phyloP scores from a whole-genome alignment of 495 filamentous ascomycete genomes.

The Penicillium longicatenatum region DNA sequence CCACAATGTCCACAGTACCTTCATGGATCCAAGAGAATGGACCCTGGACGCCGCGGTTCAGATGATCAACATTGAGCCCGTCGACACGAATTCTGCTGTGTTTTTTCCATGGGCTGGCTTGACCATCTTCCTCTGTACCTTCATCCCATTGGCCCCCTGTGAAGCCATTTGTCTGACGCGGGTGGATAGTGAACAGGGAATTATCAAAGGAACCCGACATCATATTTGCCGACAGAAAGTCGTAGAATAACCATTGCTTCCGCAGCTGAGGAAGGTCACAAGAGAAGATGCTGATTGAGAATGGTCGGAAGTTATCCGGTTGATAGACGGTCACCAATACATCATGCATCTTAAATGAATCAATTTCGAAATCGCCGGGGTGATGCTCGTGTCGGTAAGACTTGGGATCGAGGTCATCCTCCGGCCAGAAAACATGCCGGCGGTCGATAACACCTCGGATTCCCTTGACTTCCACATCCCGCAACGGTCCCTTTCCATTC shows the following conservation, averaged over 20 bases:
- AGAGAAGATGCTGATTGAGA: slow-evolving; percentile 90
- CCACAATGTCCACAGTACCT: slow-evolving; percentile 93
- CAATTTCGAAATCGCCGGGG: slow-evolving; percentile 94
- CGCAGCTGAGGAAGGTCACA: slow-evolving; percentile 90
- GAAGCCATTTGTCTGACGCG: slow-evolving; percentile 78
- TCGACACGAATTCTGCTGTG: slow-evolving; percentile 89
- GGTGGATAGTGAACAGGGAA: slow-evolving; percentile 95
- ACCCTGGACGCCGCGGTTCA: slow-evolving; percentile 90
- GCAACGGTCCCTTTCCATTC: slow-evolving; percentile 89
- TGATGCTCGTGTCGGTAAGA: slow-evolving; percentile 83
- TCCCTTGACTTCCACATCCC: slow-evolving; percentile 90
- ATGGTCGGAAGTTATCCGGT: slow-evolving; percentile 85
- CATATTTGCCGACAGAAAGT: slow-evolving; percentile 91
- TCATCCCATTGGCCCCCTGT: slow-evolving; percentile 57
- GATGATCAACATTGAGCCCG: slow-evolving; percentile 90
- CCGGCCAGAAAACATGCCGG: slow-evolving; percentile 72
- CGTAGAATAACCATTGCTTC: slow-evolving; percentile 97
- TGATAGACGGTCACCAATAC: slow-evolving; percentile 91
- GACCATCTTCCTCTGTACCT: slow-evolving; percentile 52
- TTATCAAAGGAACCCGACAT: slow-evolving; percentile 96
- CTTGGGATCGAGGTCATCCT: slow-evolving; percentile 77
- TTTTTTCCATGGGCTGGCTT: slow-evolving; percentile 78
- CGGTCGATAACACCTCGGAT: slow-evolving; percentile 96
- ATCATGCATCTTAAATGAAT: slow-evolving; percentile 94
- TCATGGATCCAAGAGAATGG: slow-evolving; percentile 98